Percentiles rank a stretch among this genome's conserved stretches.
These are phyloP conservation scores for Aspergillus ustus DNA, from an alignment of 2,329 filamentous ascomycete species.

Conservation along the genomic window DNA sequence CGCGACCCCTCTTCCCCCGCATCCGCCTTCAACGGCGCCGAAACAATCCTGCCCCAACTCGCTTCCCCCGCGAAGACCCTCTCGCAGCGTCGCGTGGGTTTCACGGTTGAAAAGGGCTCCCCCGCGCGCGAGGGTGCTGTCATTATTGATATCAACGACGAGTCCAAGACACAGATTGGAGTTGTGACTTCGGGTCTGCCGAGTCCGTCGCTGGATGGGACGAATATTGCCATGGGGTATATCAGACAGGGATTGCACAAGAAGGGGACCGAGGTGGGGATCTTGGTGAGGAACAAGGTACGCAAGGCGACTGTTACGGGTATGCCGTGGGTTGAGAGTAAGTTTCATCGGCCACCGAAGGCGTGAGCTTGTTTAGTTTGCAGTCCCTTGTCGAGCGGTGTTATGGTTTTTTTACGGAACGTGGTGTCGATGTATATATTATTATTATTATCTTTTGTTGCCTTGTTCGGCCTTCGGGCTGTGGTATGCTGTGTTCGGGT, in stretches of 20 bases:
- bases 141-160: slow-evolving; percentile 64
- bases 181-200: slow-evolving; percentile 87
- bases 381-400: neutral
- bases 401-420: neutral
- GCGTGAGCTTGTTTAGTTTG: slow-evolving; percentile 1
- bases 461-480: neutral
- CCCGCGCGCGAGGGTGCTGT: slow-evolving; percentile 88
- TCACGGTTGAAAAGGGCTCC: slow-evolving; percentile 77
- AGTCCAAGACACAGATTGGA: slow-evolving; percentile 70
- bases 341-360: slow-evolving; percentile 64
- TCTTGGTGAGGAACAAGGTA: slow-evolving; percentile 76
- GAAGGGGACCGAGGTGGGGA: slow-evolving; percentile 77
- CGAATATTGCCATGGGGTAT: slow-evolving; percentile 97
- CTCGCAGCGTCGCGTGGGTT: slow-evolving; percentile 75
- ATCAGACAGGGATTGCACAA: slow-evolving; percentile 82
- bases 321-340: slow-evolving; percentile 85
- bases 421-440: neutral
- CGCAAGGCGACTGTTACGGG: slow-evolving; percentile 77
- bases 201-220: slow-evolving; percentile 75
- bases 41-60: slow-evolving; percentile 76
- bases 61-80: slow-evolving; percentile 60
- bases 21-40: slow-evolving; percentile 81
- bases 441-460: neutral
- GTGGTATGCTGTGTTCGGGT: neutral
- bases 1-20: slow-evolving; percentile 60